Evolutionary conservation across 345 rosid species (phyloP).

Genomic region (Camelina laxa): DNA sequence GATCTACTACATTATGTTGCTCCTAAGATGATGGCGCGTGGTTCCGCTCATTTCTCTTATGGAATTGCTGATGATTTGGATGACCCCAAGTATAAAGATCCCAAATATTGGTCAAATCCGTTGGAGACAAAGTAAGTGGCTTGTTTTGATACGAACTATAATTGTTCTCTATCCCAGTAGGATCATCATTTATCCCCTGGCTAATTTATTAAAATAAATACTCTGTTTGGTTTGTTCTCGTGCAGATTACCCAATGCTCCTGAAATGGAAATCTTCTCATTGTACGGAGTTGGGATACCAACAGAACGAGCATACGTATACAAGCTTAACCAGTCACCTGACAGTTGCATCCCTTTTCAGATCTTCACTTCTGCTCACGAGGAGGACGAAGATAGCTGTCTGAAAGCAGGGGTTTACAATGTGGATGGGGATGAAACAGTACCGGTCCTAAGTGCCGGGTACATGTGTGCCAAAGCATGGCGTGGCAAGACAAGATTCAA

Average conservation of each 20-base stretch:
- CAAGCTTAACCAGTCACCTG: slow-evolving; percentile 67
- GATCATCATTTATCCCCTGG: neutral
- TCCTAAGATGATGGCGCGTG: slow-evolving; percentile 95
- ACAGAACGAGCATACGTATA: slow-evolving; percentile 92
- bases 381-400: slow-evolving; percentile 65
- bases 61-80: slow-evolving; percentile 94
- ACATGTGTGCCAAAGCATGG: slow-evolving; percentile 97
- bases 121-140: slow-evolving; percentile 82
- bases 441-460: slow-evolving; percentile 87
- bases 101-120: slow-evolving; percentile 95
- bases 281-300: slow-evolving; percentile 94
- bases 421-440: slow-evolving; percentile 96
- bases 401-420: slow-evolving; percentile 80
- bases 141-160: slow-evolving; percentile 17
- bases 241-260: slow-evolving; percentile 92
- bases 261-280: slow-evolving; percentile 85
- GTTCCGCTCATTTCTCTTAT: slow-evolving; percentile 82
- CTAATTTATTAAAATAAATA: neutral
- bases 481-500: slow-evolving; percentile 92
- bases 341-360: slow-evolving; percentile 89
- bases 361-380: slow-evolving; percentile 74
- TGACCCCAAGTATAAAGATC: slow-evolving; percentile 78
- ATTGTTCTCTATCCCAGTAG: neutral
- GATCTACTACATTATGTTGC: slow-evolving; percentile 86
- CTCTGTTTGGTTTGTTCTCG: slow-evolving; percentile 27